Evolutionary conservation across 2,329 filamentous ascomycete species (phyloP).

Genomic region (Aspergillus sp.): DNA sequence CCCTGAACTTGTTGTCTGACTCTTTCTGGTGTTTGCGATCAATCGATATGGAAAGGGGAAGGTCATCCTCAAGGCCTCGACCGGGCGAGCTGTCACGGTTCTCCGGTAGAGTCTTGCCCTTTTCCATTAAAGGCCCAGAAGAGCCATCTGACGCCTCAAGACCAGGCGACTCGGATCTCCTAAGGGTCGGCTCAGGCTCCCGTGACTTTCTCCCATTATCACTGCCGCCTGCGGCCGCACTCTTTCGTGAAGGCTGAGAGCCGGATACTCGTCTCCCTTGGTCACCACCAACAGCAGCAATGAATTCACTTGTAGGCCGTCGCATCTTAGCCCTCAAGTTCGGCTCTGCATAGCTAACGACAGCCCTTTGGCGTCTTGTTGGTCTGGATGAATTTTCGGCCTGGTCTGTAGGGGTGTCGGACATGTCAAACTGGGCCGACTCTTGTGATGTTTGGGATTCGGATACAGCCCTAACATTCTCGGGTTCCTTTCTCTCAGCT

Average conservation of each 20-base stretch:
- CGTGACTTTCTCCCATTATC: slow-evolving; percentile 4
- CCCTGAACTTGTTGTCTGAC: too few relatives aligned
- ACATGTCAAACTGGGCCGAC: not conserved
- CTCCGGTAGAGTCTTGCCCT: slow-evolving; percentile 27
- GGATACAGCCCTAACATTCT: not conserved
- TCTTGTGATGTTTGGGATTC: not conserved
- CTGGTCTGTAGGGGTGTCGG: not conserved
- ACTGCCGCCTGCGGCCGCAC: slow-evolving; percentile 18
- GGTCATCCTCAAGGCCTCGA: too few relatives aligned
- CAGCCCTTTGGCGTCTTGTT: slow-evolving; percentile 63
- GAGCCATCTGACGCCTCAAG: slow-evolving; percentile 10
- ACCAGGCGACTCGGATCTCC: slow-evolving; percentile 15
- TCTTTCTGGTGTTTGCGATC: not conserved
- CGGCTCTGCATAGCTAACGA: slow-evolving; percentile 78
- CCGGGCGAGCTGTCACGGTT: slow-evolving; percentile 4
- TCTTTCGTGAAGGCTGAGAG: slow-evolving; percentile 44
- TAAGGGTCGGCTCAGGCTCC: slow-evolving; percentile 14
- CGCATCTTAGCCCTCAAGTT: slow-evolving; percentile 82
- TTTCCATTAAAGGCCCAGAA: slow-evolving; percentile 24
- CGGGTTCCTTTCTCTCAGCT: too few relatives aligned
- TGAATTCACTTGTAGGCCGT: slow-evolving; percentile 70
- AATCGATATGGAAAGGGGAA: too few relatives aligned
- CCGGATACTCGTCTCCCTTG: slow-evolving; percentile 44
- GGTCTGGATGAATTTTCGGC: slow-evolving; percentile 51
- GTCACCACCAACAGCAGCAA: slow-evolving; percentile 68